Percentiles rank a stretch among this genome's conserved stretches.
Evolutionary conservation across 1,139 yeast genomes (phyloP).

Genomic region (Blastobotrys arbuscula): DNA sequence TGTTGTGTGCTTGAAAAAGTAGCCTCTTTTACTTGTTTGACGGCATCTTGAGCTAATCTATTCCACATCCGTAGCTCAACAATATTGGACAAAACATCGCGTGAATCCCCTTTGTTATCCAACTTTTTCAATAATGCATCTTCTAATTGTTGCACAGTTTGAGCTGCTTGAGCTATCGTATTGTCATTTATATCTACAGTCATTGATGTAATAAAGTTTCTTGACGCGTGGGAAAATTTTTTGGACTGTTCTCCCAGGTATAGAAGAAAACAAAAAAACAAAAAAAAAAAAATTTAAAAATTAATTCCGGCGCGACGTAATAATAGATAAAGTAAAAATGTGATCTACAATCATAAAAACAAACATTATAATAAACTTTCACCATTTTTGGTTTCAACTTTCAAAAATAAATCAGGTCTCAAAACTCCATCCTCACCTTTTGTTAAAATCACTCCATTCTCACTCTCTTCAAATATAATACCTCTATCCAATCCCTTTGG

Average conservation of each 20-base stretch:
- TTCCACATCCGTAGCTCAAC: slow-evolving; percentile 27
- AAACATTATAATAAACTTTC: not conserved
- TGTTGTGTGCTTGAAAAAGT: slow-evolving; percentile 25
- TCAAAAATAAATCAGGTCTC: slow-evolving; percentile 42
- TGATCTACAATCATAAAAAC: no score
- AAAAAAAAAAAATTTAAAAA: not conserved
- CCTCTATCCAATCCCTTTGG: slow-evolving; percentile 42
- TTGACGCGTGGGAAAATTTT: no score
- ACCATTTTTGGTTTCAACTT: slow-evolving; percentile 19
- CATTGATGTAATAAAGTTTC: no score
- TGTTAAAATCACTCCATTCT: slow-evolving; percentile 71
- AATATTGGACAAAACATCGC: slow-evolving; percentile 20
- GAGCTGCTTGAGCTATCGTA: not conserved
- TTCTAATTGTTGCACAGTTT: not conserved
- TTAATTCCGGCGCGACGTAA: no score
- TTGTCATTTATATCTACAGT: not conserved
- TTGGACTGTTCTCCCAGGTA: no score
- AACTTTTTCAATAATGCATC: not conserved
- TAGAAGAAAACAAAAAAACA: not conserved
- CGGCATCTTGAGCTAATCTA: slow-evolving; percentile 25
- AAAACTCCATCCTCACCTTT: slow-evolving; percentile 59
- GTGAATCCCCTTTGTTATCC: not conserved
- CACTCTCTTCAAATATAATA: slow-evolving; percentile 55
- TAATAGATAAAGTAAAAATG: no score
- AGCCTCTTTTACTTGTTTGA: slow-evolving; percentile 20